These are phyloP conservation scores for Cercospora zeina DNA, from an alignment of 2,329 filamentous ascomycete genomes.

Conservation along the genomic window DNA sequence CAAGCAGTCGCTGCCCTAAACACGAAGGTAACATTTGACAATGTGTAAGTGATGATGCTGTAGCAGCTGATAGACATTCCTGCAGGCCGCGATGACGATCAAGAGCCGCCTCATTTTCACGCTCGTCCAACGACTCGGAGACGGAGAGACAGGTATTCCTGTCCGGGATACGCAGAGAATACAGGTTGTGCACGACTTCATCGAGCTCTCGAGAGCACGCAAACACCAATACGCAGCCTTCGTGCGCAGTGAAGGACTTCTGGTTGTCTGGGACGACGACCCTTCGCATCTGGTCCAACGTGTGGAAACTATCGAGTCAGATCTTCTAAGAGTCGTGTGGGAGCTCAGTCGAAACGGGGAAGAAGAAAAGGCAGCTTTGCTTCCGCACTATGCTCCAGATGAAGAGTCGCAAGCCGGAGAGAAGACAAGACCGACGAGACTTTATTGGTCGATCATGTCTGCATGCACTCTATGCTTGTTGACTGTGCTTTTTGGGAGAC, in stretches of 20 bases:
- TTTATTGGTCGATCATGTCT: slow-evolving; percentile 3
- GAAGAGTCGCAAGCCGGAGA: slow-evolving; percentile 57
- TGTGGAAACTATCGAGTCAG: slow-evolving; percentile 70
- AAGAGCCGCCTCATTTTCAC: slow-evolving; percentile 78
- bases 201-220: slow-evolving; percentile 67
- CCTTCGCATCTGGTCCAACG: slow-evolving; percentile 68
- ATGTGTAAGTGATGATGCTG: background rate
- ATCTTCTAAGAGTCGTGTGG: slow-evolving; percentile 78
- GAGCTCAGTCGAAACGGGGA: slow-evolving; percentile 56
- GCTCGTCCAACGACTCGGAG: slow-evolving; percentile 70
- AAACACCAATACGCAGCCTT: slow-evolving; percentile 83
- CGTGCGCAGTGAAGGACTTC: slow-evolving; percentile 66
- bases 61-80: background rate
- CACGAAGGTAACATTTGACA: background rate
- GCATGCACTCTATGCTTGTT: slow-evolving; percentile 3
- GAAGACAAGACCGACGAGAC: background rate
- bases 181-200: slow-evolving; percentile 71
- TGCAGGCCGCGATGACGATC: slow-evolving; percentile 73
- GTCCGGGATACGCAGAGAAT: slow-evolving; percentile 74
- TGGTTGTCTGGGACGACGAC: slow-evolving; percentile 80
- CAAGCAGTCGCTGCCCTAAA: slow-evolving; percentile 5
- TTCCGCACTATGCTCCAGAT: slow-evolving; percentile 56
- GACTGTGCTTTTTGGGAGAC: slow-evolving; percentile 4
- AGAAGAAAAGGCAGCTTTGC: slow-evolving; percentile 48
- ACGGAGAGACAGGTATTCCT: slow-evolving; percentile 68